These are phyloP conservation scores for Malus domestica DNA, from an alignment of 306 rosid species.

Conservation along the genomic window ASM211411v1 NC_041804.1:28410001-28410500, in stretches of 20 bases:
- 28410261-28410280: slow-evolving; percentile 38
- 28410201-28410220: slow-evolving; percentile 45
- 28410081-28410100: slow-evolving; percentile 59
- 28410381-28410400: no score
- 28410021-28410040: background rate
- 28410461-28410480: background rate
- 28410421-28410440: no score
- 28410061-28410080: slow-evolving; percentile 77
- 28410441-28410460: no score
- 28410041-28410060: background rate
- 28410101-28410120: slow-evolving; percentile 39
- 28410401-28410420: no score
- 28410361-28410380: background rate
- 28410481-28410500: background rate
- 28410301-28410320: slow-evolving; percentile 63
- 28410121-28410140: slow-evolving; percentile 49
- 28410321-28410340: slow-evolving; percentile 56
- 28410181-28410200: slow-evolving; percentile 49
- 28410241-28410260: slow-evolving; percentile 76
- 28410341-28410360: background rate
- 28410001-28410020: background rate
- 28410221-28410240: slow-evolving; percentile 56
- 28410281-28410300: slow-evolving; percentile 63
- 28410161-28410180: slow-evolving; percentile 63
- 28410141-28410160: slow-evolving; percentile 54